These are phyloP conservation scores for Boletus rubescentipes DNA, from an alignment of 768 basidiomycete genomes.

Conservation along the genomic window DNA sequence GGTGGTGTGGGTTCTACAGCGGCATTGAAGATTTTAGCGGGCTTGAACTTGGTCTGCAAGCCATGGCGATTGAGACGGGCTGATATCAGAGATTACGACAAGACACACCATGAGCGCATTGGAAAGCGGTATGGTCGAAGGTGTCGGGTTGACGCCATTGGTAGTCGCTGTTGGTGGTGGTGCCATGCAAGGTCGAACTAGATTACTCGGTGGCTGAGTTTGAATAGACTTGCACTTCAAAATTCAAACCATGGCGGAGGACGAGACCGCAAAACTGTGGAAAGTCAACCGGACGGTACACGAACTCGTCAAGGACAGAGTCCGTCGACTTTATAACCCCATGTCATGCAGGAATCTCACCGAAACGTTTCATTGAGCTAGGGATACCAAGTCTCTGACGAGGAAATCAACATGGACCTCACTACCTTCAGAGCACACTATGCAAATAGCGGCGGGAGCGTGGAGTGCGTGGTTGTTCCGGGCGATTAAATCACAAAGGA, in stretches of 20 bases:
- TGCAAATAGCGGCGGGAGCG: conserved; percentile 66
- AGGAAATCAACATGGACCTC: conserved; percentile 90
- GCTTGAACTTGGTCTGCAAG: conserved; percentile 70
- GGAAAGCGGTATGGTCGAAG: conserved; percentile 42
- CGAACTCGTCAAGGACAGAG: conserved; percentile 94
- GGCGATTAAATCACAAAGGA: conserved; percentile 1
- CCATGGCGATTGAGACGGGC: conserved; percentile 1
- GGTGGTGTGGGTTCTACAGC: conserved; percentile 65
- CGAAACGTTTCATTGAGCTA: conserved; percentile 33
- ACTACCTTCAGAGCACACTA: conserved; percentile 72
- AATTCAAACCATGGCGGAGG: conserved; percentile 58
- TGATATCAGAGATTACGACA: not conserved
- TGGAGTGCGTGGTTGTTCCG: conserved; percentile 67
- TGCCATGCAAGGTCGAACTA: conserved; percentile 36
- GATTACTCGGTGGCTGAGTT: conserved; percentile 49
- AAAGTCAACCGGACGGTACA: conserved; percentile 95
- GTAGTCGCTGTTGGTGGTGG: conserved; percentile 38
- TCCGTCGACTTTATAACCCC: conserved; percentile 34
- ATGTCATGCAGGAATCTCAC: conserved; percentile 17
- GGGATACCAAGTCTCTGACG: conserved; percentile 93
- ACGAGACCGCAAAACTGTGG: conserved; percentile 89
- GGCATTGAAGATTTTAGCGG: conserved; percentile 83
- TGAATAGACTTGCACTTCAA: conserved; percentile 34
- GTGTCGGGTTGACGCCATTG: conserved; percentile 31
- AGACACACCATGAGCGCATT: conserved; percentile 50